A percentile compares a stretch with the other conserved stretches of the same genome.
These are phyloP conservation scores for Musa balbisiana DNA, from an alignment of 202 grass and related monocot species.

Conservation along the genomic window DNA sequence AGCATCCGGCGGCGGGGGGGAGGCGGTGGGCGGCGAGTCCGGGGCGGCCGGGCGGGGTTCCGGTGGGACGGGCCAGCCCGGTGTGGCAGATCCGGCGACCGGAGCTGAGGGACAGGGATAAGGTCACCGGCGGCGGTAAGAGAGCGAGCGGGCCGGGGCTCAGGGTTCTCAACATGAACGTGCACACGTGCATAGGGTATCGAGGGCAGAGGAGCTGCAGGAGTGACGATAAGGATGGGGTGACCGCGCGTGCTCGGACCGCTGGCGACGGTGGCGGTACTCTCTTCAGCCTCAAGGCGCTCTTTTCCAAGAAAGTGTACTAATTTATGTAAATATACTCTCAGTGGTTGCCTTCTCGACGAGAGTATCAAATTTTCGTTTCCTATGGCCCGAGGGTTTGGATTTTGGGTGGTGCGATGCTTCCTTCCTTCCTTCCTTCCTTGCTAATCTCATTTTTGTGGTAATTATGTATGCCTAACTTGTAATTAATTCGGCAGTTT, in stretches of 20 bases:
- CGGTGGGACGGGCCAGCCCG: conserved; percentile 57
- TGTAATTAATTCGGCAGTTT: too few relatives aligned
- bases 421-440: too few relatives aligned
- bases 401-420: too few relatives aligned
- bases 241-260: conserved; percentile 18
- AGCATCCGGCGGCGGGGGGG: conserved; percentile 11
- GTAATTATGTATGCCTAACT: too few relatives aligned
- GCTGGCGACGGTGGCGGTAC: not conserved
- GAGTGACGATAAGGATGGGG: conserved; percentile 19
- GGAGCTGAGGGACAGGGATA: conserved; percentile 16
- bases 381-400: not conserved
- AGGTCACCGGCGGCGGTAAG: conserved; percentile 3
- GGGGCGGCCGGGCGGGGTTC: conserved; percentile 45
- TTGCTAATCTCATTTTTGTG: too few relatives aligned
- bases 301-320: conserved; percentile 78
- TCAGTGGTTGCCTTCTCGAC: not conserved
- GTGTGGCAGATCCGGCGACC: conserved; percentile 57
- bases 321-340: conserved; percentile 14
- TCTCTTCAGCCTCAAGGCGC: not conserved
- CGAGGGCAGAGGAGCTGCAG: conserved; percentile 54
- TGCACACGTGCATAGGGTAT: conserved; percentile 78
- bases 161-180: conserved; percentile 49
- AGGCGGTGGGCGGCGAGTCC: conserved; percentile 60
- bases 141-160: conserved; percentile 20
- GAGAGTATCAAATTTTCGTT: not conserved